Base-by-base conservation (phyloP, 2,329 filamentous ascomycete species). In the Tolypocladium amazonense region DNA sequence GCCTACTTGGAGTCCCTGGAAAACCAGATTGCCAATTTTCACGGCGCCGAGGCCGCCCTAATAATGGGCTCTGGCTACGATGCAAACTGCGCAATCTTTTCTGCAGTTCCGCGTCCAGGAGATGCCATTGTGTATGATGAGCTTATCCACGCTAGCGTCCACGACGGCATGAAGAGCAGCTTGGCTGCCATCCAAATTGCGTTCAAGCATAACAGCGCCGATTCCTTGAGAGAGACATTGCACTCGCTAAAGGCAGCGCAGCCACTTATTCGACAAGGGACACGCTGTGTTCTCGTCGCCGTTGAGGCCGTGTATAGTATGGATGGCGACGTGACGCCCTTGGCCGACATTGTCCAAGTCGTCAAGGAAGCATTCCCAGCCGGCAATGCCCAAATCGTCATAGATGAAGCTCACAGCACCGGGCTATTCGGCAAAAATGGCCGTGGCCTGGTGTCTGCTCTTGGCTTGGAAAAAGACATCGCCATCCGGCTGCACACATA, bases 91-190 rank as follows among this genome's bases (percentile, higher is more conserved):
- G 81, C 78, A 12, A 76, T 84, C 14, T 77, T 78, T 25, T 71
- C 76, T 0, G 75, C 75, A 38, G 69, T 84, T 18, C 81, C 81
- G 0, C 79, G 78, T 35, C 75, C 75, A 0, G 81, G 79, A 0
- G 82, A 85, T 66, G 67, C 76, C 1, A 78, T 90, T 25, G 65
- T 89, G 0, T 86, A 86, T 61, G 87, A 90, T 69, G 83, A 84
- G 63, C 75, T 84, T 18, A 81, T 88, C 4, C 87, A 89, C 65
- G 87, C 87, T 0, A 88, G 84, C 68, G 79, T 81, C 0, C 83
- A 84, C 61, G 84, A 88, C 62, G 86, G 86, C 1, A 87, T 88
- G 80, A 73, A 76, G n/a, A 68, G 80, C 4, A 81, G 78, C 14
- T 73, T 83, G 7, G 84, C 85, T 0, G 70, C 72, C 1, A 68